Conservation (phyloP, 73 alveolate genomes). For the Uronychia binucleata region DNA sequence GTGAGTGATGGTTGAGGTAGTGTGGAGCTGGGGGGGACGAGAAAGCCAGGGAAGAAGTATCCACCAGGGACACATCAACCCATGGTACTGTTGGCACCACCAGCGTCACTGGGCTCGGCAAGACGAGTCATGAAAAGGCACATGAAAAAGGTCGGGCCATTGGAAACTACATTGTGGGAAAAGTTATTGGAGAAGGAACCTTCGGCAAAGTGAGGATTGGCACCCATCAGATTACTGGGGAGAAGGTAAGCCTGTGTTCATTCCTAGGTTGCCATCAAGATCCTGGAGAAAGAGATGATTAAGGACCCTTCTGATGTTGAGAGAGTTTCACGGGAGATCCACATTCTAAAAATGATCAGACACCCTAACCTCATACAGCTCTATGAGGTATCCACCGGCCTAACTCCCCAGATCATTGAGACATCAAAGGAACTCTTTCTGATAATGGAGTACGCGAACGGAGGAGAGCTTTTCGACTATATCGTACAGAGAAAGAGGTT, state of each 20-base stretch:
- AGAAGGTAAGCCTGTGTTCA: conserved; percentile 51
- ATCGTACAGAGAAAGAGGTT: conserved; percentile 2
- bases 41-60: neutral
- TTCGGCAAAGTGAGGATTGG: conserved; percentile 65
- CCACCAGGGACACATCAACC: neutral
- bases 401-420: conserved; percentile 9
- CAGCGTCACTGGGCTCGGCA: neutral
- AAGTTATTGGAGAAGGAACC: conserved; percentile 66
- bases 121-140: neutral
- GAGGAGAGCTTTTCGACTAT: conserved; percentile 49
- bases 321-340: conserved; percentile 68
- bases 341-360: conserved; percentile 55
- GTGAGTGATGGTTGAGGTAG: no score
- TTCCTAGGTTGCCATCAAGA: conserved; percentile 63
- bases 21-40: neutral
- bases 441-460: conserved; percentile 16
- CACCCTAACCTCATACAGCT: conserved; percentile 75
- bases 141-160: conserved; percentile 7
- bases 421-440: conserved; percentile 8
- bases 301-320: conserved; percentile 70
- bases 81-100: neutral
- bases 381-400: conserved; percentile 49
- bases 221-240: conserved; percentile 52
- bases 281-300: conserved; percentile 59
- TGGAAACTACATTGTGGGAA: conserved; percentile 58